These are phyloP conservation scores for Aspergillus asperescens DNA, from an alignment of 495 filamentous ascomycete species.

Conservation along the genomic window DNA sequence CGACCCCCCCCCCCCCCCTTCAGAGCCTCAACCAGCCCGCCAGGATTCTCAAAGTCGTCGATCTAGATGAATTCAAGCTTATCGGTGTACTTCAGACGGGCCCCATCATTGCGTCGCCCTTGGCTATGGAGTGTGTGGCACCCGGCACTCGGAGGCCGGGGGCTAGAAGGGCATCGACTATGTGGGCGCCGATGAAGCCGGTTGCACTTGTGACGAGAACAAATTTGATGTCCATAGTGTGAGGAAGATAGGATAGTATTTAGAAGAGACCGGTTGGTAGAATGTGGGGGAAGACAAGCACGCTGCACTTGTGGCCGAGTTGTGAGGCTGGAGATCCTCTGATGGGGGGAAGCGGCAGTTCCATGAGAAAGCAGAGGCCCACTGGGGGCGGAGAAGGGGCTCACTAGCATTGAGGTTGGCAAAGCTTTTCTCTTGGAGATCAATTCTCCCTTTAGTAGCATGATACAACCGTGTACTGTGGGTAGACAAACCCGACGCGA, in stretches of 20 bases:
- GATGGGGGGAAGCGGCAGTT: too few species aligned
- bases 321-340: too few species aligned
- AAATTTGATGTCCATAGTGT: not conserved
- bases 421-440: too few species aligned
- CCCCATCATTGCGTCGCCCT: conserved; percentile 30
- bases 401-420: too few species aligned
- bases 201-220: conserved; percentile 41
- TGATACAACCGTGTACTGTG: too few species aligned
- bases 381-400: too few species aligned
- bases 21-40: conserved; percentile 32
- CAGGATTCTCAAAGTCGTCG: conserved; percentile 31
- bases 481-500: too few species aligned
- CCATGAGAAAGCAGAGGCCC: too few species aligned
- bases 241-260: not conserved
- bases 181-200: conserved; percentile 41
- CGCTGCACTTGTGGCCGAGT: too few species aligned
- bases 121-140: conserved; percentile 28
- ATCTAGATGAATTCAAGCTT: conserved; percentile 35
- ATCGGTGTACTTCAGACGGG: conserved; percentile 26
- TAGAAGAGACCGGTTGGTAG: not conserved
- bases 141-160: conserved; percentile 34
- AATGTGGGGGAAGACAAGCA: too few species aligned
- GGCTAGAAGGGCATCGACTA: conserved; percentile 31
- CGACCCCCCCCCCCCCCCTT: conserved; percentile 33
- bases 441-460: too few species aligned